A percentile compares a stretch with the other conserved stretches of the same genome.
Evolutionary conservation across 2,329 filamentous ascomycete species (phyloP).

Genomic region (Neopestalotiopsis sp.): DNA sequence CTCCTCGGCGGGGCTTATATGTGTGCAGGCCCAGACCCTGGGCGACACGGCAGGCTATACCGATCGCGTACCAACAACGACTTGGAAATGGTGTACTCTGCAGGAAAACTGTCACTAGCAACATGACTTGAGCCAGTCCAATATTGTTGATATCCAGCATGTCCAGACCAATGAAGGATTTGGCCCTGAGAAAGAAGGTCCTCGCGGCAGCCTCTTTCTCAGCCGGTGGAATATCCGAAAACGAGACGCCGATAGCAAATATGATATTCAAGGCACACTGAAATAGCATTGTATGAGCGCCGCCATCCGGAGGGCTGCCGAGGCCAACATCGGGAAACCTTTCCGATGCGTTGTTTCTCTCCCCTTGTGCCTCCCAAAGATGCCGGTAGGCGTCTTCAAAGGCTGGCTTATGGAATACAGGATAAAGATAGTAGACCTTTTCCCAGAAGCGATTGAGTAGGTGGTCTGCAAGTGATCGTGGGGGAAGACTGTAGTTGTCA

Average conservation of each 20-base stretch:
- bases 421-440: slow-evolving; percentile 10
- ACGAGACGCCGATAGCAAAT: neutral
- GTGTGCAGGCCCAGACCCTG: slow-evolving; percentile 6
- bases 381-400: slow-evolving; percentile 7
- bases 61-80: slow-evolving; percentile 6
- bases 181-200: slow-evolving; percentile 3
- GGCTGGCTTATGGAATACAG: slow-evolving; percentile 4
- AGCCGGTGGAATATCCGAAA: slow-evolving; percentile 1
- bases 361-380: neutral
- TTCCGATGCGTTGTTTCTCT: neutral
- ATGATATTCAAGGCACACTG: slow-evolving; percentile 10
- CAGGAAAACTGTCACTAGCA: neutral
- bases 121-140: neutral
- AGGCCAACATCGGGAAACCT: slow-evolving; percentile 4
- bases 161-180: slow-evolving; percentile 3
- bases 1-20: neutral
- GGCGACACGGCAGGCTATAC: slow-evolving; percentile 8
- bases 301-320: neutral
- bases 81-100: slow-evolving; percentile 11
- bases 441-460: neutral
- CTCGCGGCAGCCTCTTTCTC: neutral
- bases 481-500: slow-evolving; percentile 1
- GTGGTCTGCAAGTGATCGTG: slow-evolving; percentile 5
- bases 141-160: slow-evolving; percentile 9
- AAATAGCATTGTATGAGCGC: neutral